Conservation (phyloP, 192 early-diverging fungal species). For the Rhizophagus sp. region DNA sequence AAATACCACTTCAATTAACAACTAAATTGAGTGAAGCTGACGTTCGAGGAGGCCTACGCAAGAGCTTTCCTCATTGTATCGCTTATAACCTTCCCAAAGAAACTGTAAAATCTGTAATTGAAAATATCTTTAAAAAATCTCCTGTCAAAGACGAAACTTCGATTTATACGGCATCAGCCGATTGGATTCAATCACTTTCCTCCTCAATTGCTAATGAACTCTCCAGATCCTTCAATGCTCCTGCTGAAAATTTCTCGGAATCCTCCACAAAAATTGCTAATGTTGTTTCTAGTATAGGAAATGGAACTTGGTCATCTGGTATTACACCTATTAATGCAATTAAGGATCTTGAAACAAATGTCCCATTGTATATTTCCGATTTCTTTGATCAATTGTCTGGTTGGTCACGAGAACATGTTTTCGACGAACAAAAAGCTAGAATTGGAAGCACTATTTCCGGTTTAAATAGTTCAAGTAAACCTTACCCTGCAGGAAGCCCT, state of each 20-base stretch:
- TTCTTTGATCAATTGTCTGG: slow-evolving; percentile 17
- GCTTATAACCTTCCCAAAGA: neutral
- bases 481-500: neutral
- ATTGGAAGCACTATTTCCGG: neutral
- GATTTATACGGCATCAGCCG: neutral
- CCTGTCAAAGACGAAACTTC: neutral
- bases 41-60: neutral
- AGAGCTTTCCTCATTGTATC: neutral
- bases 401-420: neutral
- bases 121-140: neutral
- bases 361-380: slow-evolving; percentile 2
- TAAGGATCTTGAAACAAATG: neutral
- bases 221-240: neutral
- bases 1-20: neutral
- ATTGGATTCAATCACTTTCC: neutral
- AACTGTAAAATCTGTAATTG: neutral
- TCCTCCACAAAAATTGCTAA: neutral
- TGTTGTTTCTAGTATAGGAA: neutral
- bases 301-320: slow-evolving; percentile 9
- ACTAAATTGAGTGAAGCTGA: neutral
- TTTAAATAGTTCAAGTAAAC: neutral
- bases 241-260: neutral
- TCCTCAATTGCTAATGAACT: neutral
- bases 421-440: neutral
- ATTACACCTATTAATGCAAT: neutral